Percentiles rank a stretch among this genome's conserved stretches.
Conservation (phyloP, 805 yeast genomes). For the Komagataella phaffii region DNA sequence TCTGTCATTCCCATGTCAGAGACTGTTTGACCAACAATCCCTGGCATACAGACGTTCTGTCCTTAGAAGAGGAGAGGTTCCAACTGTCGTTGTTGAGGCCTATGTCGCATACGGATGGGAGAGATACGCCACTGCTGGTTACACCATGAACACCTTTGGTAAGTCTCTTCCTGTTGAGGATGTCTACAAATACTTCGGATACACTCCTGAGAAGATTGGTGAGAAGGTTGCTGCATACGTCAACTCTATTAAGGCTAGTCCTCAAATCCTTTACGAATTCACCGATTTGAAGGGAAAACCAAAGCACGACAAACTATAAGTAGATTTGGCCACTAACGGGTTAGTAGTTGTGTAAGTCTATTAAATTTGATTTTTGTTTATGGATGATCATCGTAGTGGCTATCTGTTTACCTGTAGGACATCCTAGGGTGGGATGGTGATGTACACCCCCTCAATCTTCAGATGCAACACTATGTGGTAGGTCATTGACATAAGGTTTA, state of each 20-base stretch:
- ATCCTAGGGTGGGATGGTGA: too few relatives aligned
- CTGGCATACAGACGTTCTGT: constrained; percentile 14
- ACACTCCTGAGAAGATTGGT: constrained; percentile 12
- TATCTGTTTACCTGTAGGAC: too few relatives aligned
- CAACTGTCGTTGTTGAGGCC: constrained; percentile 19
- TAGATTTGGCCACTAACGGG: background rate
- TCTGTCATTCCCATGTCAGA: constrained; percentile 18
- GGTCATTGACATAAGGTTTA: background rate
- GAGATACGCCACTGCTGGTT: constrained; percentile 21
- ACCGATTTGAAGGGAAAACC: constrained; percentile 4
- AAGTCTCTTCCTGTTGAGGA: constrained; percentile 19
- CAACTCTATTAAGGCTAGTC: constrained; percentile 2
- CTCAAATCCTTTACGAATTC: constrained; percentile 5
- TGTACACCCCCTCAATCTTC: too few relatives aligned
- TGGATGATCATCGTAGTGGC: too few relatives aligned
- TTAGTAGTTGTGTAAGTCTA: background rate
- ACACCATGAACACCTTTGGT: constrained; percentile 19
- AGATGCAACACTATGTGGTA: background rate
- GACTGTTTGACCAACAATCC: constrained; percentile 17
- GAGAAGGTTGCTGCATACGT: constrained; percentile 12
- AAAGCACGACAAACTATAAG: constrained; percentile 4
- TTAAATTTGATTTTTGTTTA: background rate
- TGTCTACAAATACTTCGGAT: constrained; percentile 20
- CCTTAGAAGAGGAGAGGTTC: constrained; percentile 13
- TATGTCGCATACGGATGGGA: constrained; percentile 23